phyloP scores from a whole-genome alignment of 2,329 filamentous ascomycete genomes.

The Fusarium anguioides region DNA sequence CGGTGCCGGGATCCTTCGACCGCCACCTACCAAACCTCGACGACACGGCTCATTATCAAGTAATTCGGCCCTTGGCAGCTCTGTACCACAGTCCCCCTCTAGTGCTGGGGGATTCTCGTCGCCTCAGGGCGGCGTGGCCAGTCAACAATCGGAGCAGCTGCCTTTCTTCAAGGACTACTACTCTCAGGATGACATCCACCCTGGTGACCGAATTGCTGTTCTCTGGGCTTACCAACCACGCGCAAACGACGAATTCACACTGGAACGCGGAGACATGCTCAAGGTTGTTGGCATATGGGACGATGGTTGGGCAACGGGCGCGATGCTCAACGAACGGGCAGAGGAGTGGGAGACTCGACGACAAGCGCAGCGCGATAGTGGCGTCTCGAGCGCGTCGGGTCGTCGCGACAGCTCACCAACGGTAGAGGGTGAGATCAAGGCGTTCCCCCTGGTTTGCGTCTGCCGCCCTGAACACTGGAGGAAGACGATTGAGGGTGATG shows the following conservation, averaged over 20 bases:
- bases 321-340: conserved; percentile 82
- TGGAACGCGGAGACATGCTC: conserved; percentile 97
- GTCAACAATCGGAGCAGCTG: conserved; percentile 94
- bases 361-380: conserved; percentile 88
- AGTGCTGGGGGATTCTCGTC: conserved; percentile 83
- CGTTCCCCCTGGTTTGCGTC: conserved; percentile 95
- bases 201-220: conserved; percentile 87
- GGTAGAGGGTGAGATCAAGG: conserved; percentile 86
- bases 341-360: conserved; percentile 88
- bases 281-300: conserved; percentile 99
- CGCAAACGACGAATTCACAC: conserved; percentile 89
- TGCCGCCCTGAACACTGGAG: conserved; percentile 96
- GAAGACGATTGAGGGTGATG: conserved; percentile 94
- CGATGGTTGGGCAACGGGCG: conserved; percentile 96
- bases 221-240: conserved; percentile 98
- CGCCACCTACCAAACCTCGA: conserved; percentile 69
- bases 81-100: conserved; percentile 78
- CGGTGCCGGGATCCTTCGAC: conserved; percentile 65
- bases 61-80: conserved; percentile 77
- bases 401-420: conserved; percentile 71
- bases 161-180: conserved; percentile 99
- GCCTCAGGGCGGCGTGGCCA: conserved; percentile 82
- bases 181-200: conserved; percentile 94
- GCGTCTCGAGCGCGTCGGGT: conserved; percentile 84
- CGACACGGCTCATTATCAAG: conserved; percentile 92